Evolutionary conservation across 352 stramenopile species (phyloP).

Genomic region (Globisporangium canariense): DNA sequence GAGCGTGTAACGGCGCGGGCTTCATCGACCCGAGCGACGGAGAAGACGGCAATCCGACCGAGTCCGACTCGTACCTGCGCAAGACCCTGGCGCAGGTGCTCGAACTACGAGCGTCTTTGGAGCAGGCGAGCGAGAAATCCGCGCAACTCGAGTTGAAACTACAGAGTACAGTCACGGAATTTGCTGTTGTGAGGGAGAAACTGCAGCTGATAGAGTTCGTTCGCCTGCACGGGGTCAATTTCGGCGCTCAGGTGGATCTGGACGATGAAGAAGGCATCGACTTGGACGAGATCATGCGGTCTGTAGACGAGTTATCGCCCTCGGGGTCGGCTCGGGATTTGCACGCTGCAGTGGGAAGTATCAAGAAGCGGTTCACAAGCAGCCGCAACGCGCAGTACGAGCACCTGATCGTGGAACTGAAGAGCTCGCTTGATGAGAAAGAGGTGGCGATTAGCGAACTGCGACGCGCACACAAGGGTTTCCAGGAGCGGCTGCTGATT

Average conservation of each 20-base stretch:
- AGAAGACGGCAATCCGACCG: slow-evolving; percentile 9
- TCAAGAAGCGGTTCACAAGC: slow-evolving; percentile 7
- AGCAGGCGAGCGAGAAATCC: slow-evolving; percentile 29
- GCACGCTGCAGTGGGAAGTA: slow-evolving; percentile 3
- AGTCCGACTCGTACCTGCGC: slow-evolving; percentile 51
- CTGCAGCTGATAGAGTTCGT: slow-evolving; percentile 35
- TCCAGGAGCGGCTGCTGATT: slow-evolving; percentile 29
- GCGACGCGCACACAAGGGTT: slow-evolving; percentile 28
- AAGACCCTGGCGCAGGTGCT: slow-evolving; percentile 63
- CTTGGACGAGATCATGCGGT: slow-evolving; percentile 45
- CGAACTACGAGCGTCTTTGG: slow-evolving; percentile 42
- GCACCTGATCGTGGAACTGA: slow-evolving; percentile 65
- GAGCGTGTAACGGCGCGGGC: slow-evolving; percentile 46
- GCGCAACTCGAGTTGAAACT: slow-evolving; percentile 38
- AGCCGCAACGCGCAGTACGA: slow-evolving; percentile 49
- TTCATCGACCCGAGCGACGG: slow-evolving; percentile 34
- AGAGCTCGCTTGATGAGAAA: slow-evolving; percentile 47
- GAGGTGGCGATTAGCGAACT: slow-evolving; percentile 34
- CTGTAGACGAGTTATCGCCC: neutral
- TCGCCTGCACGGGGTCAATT: slow-evolving; percentile 29
- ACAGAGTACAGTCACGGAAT: slow-evolving; percentile 26
- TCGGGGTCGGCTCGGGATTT: neutral
- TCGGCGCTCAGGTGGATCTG: slow-evolving; percentile 41
- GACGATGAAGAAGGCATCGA: slow-evolving; percentile 51
- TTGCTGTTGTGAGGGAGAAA: slow-evolving; percentile 28